Base-by-base conservation (phyloP, 352 stramenopile genomes). In the Phytophthora lateralis region DNA sequence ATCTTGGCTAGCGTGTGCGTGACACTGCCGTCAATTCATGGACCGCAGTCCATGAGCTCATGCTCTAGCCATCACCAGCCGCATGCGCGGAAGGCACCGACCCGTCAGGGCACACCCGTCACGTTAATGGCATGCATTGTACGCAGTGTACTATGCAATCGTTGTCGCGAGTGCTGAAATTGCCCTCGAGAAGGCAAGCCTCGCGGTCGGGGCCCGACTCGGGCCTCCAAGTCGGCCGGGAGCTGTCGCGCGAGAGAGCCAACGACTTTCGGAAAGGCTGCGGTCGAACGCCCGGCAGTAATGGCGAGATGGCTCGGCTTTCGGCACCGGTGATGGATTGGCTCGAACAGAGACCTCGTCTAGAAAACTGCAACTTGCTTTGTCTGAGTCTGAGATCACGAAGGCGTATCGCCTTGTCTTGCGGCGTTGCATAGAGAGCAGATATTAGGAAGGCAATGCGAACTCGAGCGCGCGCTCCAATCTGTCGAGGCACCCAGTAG, bases 281-380 rank as follows among this genome's bases (percentile, higher is more conserved):
- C 41, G 24, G 24, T 30, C 26, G 26, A 30, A 30, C 6, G 26
- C 4, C 26, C 34, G n/a, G 43, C 32, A 55, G 60, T 68, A 68
- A 68, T 50, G 53, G 21, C 21, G 42, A 55, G 42, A 52, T 55
- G 58, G 47, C 56, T 45, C 56, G 56, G 47, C 32, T 58, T 55
- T 66, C 24, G 58, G 49, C 52, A 67, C 45, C 9, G 14, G 38
- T 57, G 43, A 62, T 63, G 53, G 60, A 67, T 67, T 37, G 46
- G 35, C 51, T 38, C 35, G 51, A 21, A 45, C 51, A 67, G 37
- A 62, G 35, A 55, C 60, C 15, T 6, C 26, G 26, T 0, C 26
- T 9, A 30, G 26, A 30, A 8, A 30, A 30, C 26, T 30, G 26
- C 26, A 30, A 30, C 26, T 30, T 30, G 26, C 26, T 4, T 9